Evolutionary conservation across 2,329 filamentous ascomycete genomes (phyloP).

Genomic region (Penicillium sp.): DNA sequence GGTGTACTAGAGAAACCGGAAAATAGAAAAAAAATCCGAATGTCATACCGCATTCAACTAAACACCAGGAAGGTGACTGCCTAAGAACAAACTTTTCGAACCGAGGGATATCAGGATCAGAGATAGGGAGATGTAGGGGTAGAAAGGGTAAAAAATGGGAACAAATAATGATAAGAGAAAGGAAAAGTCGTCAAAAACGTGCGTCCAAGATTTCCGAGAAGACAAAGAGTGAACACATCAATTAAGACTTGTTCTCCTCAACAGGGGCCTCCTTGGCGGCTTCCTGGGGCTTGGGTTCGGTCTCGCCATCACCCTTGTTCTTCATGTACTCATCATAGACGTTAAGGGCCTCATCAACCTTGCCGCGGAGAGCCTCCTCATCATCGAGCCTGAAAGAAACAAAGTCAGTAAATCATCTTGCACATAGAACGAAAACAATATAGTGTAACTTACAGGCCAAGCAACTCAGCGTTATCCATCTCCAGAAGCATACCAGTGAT

Average conservation of each 20-base stretch:
- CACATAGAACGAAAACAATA: not conserved
- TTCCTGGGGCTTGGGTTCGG: slow-evolving; percentile 48
- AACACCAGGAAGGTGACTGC: slow-evolving; percentile 32
- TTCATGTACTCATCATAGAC: slow-evolving; percentile 99
- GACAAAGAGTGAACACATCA: slow-evolving; percentile 21
- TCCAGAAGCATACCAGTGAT: slow-evolving; percentile 99
- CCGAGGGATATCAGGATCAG: slow-evolving; percentile 44
- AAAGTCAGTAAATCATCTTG: slow-evolving; percentile 16
- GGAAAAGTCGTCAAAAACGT: slow-evolving; percentile 38
- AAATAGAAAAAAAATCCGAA: slow-evolving; percentile 21
- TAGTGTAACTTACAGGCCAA: slow-evolving; percentile 77
- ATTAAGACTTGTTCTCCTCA: slow-evolving; percentile 44
- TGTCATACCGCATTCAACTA: slow-evolving; percentile 34
- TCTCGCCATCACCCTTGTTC: slow-evolving; percentile 59
- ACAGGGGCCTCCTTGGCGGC: slow-evolving; percentile 43
- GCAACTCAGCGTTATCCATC: slow-evolving; percentile 95
- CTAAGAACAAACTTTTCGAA: slow-evolving; percentile 43
- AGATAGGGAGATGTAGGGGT: slow-evolving; percentile 23
- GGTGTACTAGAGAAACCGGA: slow-evolving; percentile 10
- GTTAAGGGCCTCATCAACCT: slow-evolving; percentile 94
- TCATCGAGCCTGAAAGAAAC: slow-evolving; percentile 70
- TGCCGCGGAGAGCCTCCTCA: slow-evolving; percentile 80
- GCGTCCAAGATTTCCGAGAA: slow-evolving; percentile 33
- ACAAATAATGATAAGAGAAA: slow-evolving; percentile 26
- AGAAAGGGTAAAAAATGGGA: slow-evolving; percentile 23